Base-by-base conservation (phyloP, 192 early-diverging fungal species). In the Coemansia sp. region DNA sequence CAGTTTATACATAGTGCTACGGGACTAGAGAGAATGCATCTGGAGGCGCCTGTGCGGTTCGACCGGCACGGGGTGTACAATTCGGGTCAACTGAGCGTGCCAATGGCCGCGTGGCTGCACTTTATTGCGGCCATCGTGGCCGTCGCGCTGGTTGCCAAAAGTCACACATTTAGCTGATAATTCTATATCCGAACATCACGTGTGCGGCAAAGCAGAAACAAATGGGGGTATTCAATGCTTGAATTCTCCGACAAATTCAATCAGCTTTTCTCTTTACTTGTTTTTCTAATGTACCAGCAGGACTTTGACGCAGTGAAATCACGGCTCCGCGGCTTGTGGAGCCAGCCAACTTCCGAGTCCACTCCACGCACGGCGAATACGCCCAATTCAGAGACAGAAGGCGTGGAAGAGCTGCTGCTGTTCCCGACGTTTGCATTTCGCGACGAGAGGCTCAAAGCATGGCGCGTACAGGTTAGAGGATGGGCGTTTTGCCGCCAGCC, bases 401-500 rank as follows among this genome's bases (percentile, higher is more conserved):
- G 52, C 52, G 52, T 79, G 0, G 76, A 79, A 11, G 76, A 79
- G 57, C 44, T 81, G 53, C 65, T 81, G 14, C 44, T 81, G 42
- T 81, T 81, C 38, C 78, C 78, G 1, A 75, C 78, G 2, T 75
- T 62, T 31, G 78, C 78, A 34, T 74, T 56, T 60, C 78, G 72
- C 47, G 78, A 81, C 62, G 78, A 81, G 53, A 65, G 69, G 46
- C 61, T 75, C 21, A 81, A 75, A 48, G 78, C 69, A 3, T 81
- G 78, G 78, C 61, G 78, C 4, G 69, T 81, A 23, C 78, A 81
- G 22, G 72, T 81, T 22, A 72, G 72, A 20, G 78, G 78, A 6
- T 81, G 78, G 78, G 72, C 28, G 11, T 81, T 64, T 22, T 62
- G 72, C 42, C 71, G 78, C 36, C 68, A 81, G 54, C 61, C 72